Evolutionary conservation across 805 yeast species (phyloP), one percentile per base, ranked within the genome.

Genomic region (Zygotorulaspora chibaensis): DNA sequence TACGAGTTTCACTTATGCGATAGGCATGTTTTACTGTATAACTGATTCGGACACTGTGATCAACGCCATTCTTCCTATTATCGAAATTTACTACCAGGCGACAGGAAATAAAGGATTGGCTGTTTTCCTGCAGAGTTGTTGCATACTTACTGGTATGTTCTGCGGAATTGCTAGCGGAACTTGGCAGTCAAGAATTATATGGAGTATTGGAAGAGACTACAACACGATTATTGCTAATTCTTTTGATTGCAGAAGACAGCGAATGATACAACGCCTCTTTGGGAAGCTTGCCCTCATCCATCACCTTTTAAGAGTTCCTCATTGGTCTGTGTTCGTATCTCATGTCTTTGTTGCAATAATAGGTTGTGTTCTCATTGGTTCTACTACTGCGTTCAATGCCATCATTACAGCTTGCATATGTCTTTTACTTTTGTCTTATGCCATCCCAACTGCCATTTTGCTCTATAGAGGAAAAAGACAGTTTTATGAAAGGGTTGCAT

Each of bases 121-220:
- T 3, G 59, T 76, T 16, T 70, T 71, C 28, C 65, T 83, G 48
- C 78, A 74, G 42, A 57, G 70, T 8, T 61, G 79, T 52, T 67
- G 81, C 40, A 66, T 79, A 37, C 51, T 74, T 10, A 75, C 84
- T 8, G 83, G 83, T 13, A 57, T 75, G 45, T 80, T 81, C 40
- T 77, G 84, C 63, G 76, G 75, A 52, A 74, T 80, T 55, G 74
- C 83, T 7, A 75, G 80, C 13, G 81, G 79, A 52, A 80, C 87
- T 9, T 81, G 86, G 84, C 83, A 79, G 57, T 79, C 84, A 18
- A 71, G 88, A 54, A 69, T 80, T 40, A 70, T 81, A 50, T 83
- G 86, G 84, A 79, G 86, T 7, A 79, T 82, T 55, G 72, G 86
- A 3, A 71, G 86, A 63, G 87, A 82, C 57, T 73, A 79, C 38